phyloP scores from a whole-genome alignment of 805 yeast genomes.

The Saccharomycopsis oosterbeekiorum region DNA sequence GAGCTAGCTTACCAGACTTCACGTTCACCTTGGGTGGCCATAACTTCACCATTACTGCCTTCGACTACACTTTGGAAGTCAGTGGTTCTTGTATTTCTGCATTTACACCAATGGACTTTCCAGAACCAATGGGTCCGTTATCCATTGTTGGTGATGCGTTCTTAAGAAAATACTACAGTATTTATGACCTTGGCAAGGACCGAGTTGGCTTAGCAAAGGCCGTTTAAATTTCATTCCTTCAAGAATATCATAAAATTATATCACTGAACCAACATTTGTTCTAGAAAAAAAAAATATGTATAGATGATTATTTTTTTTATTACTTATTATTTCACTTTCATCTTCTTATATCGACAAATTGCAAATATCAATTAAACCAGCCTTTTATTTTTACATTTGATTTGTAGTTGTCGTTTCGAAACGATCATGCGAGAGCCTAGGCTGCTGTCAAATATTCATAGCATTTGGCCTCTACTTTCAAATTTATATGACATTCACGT shows the following conservation, averaged over 20 bases:
- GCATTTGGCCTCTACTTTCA: no score
- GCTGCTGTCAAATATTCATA: no score
- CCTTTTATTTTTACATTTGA: no score
- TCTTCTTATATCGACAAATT: no score
- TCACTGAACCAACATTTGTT: no score
- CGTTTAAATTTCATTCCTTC: slow-evolving; percentile 24
- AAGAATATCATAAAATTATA: background rate
- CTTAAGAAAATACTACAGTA: slow-evolving; percentile 89
- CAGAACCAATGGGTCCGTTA: slow-evolving; percentile 92
- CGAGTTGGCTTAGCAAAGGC: slow-evolving; percentile 93
- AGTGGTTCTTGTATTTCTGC: slow-evolving; percentile 95
- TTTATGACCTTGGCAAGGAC: slow-evolving; percentile 81
- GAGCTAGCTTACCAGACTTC: slow-evolving; percentile 81
- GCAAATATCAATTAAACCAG: no score
- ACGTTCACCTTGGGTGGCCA: slow-evolving; percentile 84
- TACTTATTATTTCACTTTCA: no score
- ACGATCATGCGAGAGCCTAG: no score
- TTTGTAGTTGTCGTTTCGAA: no score
- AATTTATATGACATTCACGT: no score
- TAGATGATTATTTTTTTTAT: no score
- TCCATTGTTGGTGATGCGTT: slow-evolving; percentile 97
- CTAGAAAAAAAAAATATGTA: no score
- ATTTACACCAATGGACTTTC: slow-evolving; percentile 95
- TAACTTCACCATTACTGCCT: slow-evolving; percentile 82
- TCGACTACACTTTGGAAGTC: slow-evolving; percentile 89